Percentiles rank a stretch among this genome's conserved stretches.
phyloP scores from a whole-genome alignment of 1,284 basidiomycete species.

The Inonotus obliquus region DNA sequence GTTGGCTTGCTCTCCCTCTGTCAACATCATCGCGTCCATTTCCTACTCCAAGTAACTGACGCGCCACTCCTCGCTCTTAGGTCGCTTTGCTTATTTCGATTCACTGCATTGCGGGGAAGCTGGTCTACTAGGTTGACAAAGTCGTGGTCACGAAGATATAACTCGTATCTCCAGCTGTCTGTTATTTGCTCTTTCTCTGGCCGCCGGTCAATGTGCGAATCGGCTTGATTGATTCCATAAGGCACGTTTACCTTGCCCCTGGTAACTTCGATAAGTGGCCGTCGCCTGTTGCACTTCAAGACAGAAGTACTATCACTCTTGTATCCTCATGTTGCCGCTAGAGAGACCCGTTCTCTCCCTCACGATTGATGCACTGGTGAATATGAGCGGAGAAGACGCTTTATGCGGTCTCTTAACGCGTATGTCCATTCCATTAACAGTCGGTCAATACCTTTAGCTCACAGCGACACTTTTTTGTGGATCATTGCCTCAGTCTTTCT shows the following conservation, averaged over 20 bases:
- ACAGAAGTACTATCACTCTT: neutral
- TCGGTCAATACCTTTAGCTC: slow-evolving; percentile 14
- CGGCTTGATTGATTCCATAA: too few species aligned
- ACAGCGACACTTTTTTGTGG: neutral
- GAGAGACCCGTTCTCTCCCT: slow-evolving; percentile 60
- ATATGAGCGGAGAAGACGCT: slow-evolving; percentile 62
- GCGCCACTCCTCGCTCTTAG: slow-evolving; percentile 3
- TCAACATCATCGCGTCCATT: neutral
- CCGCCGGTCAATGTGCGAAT: neutral
- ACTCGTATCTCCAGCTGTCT: neutral
- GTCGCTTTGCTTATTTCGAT: neutral
- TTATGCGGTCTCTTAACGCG: slow-evolving; percentile 60
- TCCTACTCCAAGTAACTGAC: neutral
- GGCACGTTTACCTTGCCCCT: too few species aligned
- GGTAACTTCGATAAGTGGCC: too few species aligned
- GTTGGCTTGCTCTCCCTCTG: neutral
- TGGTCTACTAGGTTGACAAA: neutral
- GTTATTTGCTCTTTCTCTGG: neutral
- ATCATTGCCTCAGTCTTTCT: slow-evolving; percentile 59
- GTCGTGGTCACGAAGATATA: neutral
- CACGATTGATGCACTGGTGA: slow-evolving; percentile 55
- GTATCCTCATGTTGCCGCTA: slow-evolving; percentile 41
- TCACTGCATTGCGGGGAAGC: slow-evolving; percentile 2
- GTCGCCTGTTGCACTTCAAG: too few species aligned
- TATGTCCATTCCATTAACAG: slow-evolving; percentile 31